Conservation (phyloP, 2,329 filamentous ascomycete genomes). For the Ophiocordyceps camponoti-rufipedis region DNA sequence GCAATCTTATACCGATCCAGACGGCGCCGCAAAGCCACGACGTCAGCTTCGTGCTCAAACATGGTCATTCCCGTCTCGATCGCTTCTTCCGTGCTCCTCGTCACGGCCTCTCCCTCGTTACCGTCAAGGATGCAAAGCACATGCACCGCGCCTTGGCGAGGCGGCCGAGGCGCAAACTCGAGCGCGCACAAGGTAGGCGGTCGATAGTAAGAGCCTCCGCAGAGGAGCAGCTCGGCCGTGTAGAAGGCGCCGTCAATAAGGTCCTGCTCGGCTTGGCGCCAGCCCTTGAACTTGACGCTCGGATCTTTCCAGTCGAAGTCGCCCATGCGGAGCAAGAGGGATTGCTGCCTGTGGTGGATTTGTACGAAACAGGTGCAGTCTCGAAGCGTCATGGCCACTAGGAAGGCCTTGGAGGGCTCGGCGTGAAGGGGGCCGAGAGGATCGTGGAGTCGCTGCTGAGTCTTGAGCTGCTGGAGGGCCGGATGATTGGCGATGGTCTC, state of each 20-base stretch:
- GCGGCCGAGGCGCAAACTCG: slow-evolving; percentile 8
- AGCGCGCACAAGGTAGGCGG: slow-evolving; percentile 18
- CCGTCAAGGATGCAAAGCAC: slow-evolving; percentile 5
- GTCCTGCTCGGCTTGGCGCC: slow-evolving; percentile 43
- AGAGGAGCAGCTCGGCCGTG: slow-evolving; percentile 20
- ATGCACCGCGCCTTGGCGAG: slow-evolving; percentile 4
- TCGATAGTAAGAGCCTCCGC: slow-evolving; percentile 13
- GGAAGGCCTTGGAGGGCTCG: slow-evolving; percentile 26
- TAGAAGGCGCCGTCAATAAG: slow-evolving; percentile 57
- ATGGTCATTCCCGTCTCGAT: slow-evolving; percentile 1
- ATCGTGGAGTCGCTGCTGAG: slow-evolving; percentile 23
- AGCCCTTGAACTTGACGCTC: slow-evolving; percentile 47
- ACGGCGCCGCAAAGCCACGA: slow-evolving; percentile 2
- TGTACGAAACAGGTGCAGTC: slow-evolving; percentile 63
- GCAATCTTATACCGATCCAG: slow-evolving; percentile 2
- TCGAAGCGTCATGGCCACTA: slow-evolving; percentile 60
- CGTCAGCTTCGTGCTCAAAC: slow-evolving; percentile 7
- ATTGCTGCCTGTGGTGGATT: slow-evolving; percentile 20
- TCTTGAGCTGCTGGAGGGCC: slow-evolving; percentile 15
- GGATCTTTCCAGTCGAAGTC: slow-evolving; percentile 65
- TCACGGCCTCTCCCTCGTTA: slow-evolving; percentile 1
- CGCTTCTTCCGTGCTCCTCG: neutral
- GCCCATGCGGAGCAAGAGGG: slow-evolving; percentile 42
- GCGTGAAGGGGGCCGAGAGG: slow-evolving; percentile 22
- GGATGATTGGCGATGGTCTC: slow-evolving; percentile 13